Conservation (phyloP, 2,329 filamentous ascomycete species). For the Botrytis fabae region DNA sequence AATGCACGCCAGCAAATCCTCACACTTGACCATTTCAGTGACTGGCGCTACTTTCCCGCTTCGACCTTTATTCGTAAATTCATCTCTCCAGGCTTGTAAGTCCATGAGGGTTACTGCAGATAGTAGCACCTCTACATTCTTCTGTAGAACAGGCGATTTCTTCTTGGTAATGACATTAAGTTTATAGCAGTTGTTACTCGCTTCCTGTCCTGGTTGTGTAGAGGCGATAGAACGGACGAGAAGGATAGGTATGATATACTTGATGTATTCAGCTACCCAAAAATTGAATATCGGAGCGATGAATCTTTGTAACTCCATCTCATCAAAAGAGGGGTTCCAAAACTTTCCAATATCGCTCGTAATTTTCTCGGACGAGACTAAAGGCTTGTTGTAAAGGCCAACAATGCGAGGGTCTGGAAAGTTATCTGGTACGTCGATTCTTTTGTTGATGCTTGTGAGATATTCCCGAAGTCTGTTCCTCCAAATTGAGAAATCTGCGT, state of each 20-base stretch:
- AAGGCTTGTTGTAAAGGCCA: background rate
- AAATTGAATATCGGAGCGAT: conserved; percentile 5
- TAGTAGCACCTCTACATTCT: conserved; percentile 6
- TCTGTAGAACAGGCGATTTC: background rate
- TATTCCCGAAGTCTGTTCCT: conserved; percentile 1
- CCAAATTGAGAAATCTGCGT: background rate
- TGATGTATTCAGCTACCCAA: conserved; percentile 12
- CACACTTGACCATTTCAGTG: conserved; percentile 10
- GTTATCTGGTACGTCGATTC: background rate
- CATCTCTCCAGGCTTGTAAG: background rate
- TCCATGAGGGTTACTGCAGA: conserved; percentile 7
- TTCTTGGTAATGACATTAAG: background rate
- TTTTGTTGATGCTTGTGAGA: background rate
- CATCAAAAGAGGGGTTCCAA: conserved; percentile 2
- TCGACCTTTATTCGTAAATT: background rate
- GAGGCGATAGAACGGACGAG: conserved; percentile 7
- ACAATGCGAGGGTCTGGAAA: conserved; percentile 8
- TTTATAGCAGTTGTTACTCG: conserved; percentile 8
- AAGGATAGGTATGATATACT: conserved; percentile 6
- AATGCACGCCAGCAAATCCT: conserved; percentile 29
- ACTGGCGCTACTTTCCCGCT: background rate
- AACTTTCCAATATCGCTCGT: background rate
- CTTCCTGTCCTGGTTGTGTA: conserved; percentile 7
- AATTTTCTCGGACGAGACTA: background rate
- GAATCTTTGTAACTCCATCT: conserved; percentile 1